Conservation (phyloP, 208 protist genomes). For the Wallacemonas sp. region DNA sequence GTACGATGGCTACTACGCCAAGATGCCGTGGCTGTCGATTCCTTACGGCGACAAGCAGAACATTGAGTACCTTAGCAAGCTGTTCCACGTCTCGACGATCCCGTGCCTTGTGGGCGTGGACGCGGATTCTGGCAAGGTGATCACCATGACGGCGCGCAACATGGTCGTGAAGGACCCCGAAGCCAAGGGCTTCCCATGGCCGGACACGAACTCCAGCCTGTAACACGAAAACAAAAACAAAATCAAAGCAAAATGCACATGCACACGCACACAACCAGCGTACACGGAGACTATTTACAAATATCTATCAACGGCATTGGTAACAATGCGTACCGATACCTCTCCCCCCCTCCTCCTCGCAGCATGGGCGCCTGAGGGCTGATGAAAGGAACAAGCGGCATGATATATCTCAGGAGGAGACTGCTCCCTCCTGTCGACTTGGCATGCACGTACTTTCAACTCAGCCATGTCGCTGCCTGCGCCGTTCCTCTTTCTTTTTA, state of each 20-base stretch:
- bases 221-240: constrained; percentile 8
- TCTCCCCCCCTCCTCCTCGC: too few relatives aligned
- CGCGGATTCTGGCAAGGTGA: constrained; percentile 33
- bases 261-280: too few relatives aligned
- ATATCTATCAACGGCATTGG: too few relatives aligned
- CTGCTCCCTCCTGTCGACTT: too few relatives aligned
- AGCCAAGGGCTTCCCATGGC: constrained; percentile 40
- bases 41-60: constrained; percentile 21
- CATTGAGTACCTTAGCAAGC: constrained; percentile 20
- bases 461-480: background rate
- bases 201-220: constrained; percentile 14
- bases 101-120: constrained; percentile 40
- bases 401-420: too few relatives aligned
- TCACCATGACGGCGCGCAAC: constrained; percentile 28
- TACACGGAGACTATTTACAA: too few relatives aligned
- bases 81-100: constrained; percentile 38
- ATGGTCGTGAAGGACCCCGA: constrained; percentile 42
- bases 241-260: too few relatives aligned
- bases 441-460: too few relatives aligned
- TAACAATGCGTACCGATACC: too few relatives aligned
- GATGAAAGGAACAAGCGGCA: too few relatives aligned
- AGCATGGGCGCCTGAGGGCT: too few relatives aligned
- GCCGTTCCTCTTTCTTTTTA: background rate
- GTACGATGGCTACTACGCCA: constrained; percentile 38
- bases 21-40: constrained; percentile 49